Base-by-base conservation (phyloP, 2,329 filamentous ascomycete species). In the Xylariaceae sp. region DNA sequence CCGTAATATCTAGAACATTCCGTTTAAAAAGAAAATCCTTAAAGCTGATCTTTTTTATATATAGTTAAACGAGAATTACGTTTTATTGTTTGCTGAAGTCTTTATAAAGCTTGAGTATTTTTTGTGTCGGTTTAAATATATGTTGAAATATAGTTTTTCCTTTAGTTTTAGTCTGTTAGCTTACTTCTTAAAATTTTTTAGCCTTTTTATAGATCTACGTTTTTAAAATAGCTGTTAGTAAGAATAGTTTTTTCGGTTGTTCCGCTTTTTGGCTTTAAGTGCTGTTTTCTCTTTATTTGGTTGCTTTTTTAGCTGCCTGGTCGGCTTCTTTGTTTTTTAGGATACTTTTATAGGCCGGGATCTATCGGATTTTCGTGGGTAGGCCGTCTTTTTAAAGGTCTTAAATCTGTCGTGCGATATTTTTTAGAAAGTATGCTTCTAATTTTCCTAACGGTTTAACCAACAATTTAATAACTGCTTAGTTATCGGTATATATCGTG, bases 11-110 rank as follows among this genome's bases (percentile, higher is more conserved):
- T n/a, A n/a, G n/a, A 11, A 49, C 26, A 7, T 49, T 49, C 12
- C 33, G 33, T 49, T 49, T 39, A 14, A 49, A 49, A n/a, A 49
- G 17, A 19, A 49, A 49, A 39, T 49, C 46, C n/a, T 26, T 39
- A 24, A 39, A 12, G 23, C 24, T 19, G 33, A 49, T 49, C 8
- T 49, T 49, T 24, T 49, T 12, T 40, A 12, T 49, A 14, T 14
- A 24, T 21, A 50, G 36, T 50, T 40, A 19, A 12, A 48, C 45
- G 6, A 48, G n/a, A 26, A 50, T 50, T 50, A 12, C 14, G 29
- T 14, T 40, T 8, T 50, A 17, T 50, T 19, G 6, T 41, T 50
- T 50, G 36, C 24, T 50, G 16, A 50, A n/a, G 19, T 50, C 11
- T 28, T 40, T 28, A 31, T 50, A 16, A 28, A 44, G 26, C 26